These are phyloP conservation scores for Lycium ferocissimum DNA, from an alignment of 257 asterid species.

Conservation along the genomic window DNA sequence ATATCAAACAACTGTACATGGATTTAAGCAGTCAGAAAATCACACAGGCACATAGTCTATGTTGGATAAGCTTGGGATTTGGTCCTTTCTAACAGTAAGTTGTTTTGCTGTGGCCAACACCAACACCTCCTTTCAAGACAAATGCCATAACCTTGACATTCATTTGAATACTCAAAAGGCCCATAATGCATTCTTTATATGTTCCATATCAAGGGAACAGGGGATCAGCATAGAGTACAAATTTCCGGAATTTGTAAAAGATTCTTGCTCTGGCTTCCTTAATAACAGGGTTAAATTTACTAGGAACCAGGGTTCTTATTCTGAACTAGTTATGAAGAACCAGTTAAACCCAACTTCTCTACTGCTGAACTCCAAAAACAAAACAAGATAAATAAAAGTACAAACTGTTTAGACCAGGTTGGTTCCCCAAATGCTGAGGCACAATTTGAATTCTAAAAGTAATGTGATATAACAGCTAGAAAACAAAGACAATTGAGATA, in stretches of 20 bases:
- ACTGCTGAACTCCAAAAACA: background rate
- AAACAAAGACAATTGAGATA: background rate
- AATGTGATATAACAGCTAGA: background rate
- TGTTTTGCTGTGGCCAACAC: background rate
- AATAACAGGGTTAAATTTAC: background rate
- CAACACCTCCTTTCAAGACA: background rate
- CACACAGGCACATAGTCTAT: background rate
- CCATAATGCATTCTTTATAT: background rate
- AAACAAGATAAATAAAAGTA: background rate
- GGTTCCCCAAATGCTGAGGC: conserved; percentile 20
- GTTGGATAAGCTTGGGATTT: conserved; percentile 5
- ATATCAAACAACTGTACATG: background rate
- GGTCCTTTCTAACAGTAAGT: background rate
- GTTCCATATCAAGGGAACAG: background rate
- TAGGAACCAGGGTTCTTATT: background rate
- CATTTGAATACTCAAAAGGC: background rate
- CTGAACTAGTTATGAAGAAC: too few species aligned
- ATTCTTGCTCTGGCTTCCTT: background rate
- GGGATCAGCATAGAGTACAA: background rate
- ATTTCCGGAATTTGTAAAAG: background rate
- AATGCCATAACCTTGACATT: background rate
- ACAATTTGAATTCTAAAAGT: background rate
- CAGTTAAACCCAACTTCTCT: too few species aligned
- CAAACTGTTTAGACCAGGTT: background rate
- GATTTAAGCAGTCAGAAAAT: background rate